Evolutionary conservation across 768 basidiomycete species (phyloP).

Genomic region (Calocybe gangraenosa): DNA sequence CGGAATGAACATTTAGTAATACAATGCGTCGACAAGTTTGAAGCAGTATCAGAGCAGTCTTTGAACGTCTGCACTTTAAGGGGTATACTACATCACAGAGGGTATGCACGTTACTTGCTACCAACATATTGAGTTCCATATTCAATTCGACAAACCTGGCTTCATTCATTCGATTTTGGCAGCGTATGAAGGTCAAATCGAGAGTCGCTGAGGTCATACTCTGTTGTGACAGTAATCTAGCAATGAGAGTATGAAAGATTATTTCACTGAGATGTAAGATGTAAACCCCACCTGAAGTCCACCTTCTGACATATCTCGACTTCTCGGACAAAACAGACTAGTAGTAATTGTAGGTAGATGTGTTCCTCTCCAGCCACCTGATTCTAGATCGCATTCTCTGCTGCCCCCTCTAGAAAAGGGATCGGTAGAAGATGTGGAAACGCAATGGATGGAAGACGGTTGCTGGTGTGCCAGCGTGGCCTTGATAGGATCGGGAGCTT

Average conservation of each 20-base stretch:
- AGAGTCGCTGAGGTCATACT: conserved; percentile 15
- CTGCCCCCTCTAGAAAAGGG: background rate
- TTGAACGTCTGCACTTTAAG: too few species aligned
- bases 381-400: conserved; percentile 3
- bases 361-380: background rate
- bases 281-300: conserved; percentile 4
- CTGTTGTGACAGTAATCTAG: conserved; percentile 22
- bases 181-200: conserved; percentile 14
- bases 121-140: too few species aligned
- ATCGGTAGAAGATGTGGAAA: background rate
- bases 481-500: background rate
- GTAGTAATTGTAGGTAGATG: background rate
- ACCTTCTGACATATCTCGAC: conserved; percentile 10
- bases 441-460: background rate
- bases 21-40: too few species aligned
- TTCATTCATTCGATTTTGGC: too few species aligned
- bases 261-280: background rate
- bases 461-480: background rate
- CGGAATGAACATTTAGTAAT: too few species aligned
- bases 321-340: conserved; percentile 1
- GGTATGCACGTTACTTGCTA: too few species aligned
- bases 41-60: too few species aligned
- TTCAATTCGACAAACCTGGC: too few species aligned
- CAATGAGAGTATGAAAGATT: background rate
- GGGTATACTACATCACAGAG: too few species aligned